These are phyloP conservation scores for Eutrema heterophyllum DNA, from an alignment of 345 rosid species.

Conservation along the genomic window DNA sequence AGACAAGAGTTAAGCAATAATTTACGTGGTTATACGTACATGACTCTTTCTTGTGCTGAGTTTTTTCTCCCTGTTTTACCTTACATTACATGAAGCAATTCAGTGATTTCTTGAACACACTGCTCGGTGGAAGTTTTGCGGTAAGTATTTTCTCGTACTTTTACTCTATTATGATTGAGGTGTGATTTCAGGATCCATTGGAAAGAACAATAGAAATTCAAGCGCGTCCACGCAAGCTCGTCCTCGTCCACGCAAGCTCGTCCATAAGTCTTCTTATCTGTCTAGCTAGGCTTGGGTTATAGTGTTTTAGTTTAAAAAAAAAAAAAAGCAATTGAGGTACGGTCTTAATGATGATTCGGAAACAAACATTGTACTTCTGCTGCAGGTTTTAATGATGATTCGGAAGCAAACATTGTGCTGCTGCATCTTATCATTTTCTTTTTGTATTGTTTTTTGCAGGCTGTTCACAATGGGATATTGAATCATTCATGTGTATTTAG, in stretches of 20 bases:
- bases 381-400: slow-evolving; percentile 90
- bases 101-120: slow-evolving; percentile 61
- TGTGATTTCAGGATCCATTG: too few relatives aligned
- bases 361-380: slow-evolving; percentile 7
- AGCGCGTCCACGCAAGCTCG: too few relatives aligned
- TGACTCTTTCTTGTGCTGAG: slow-evolving; percentile 18
- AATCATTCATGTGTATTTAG: background rate
- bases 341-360: background rate
- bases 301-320: too few relatives aligned
- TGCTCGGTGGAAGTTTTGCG: slow-evolving; percentile 67
- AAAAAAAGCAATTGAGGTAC: too few relatives aligned
- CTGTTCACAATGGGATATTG: slow-evolving; percentile 8
- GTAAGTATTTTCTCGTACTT: slow-evolving; percentile 40
- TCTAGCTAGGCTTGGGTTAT: background rate
- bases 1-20: background rate
- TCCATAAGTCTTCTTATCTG: background rate
- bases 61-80: background rate
- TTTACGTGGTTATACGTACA: background rate
- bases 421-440: background rate
- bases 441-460: slow-evolving; percentile 44
- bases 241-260: too few relatives aligned
- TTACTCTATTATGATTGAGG: background rate
- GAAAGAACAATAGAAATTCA: too few relatives aligned
- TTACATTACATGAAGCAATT: slow-evolving; percentile 88
- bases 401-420: too few relatives aligned